Percentiles rank a stretch among this genome's conserved stretches.
These are phyloP conservation scores for Fusarium annulatum DNA, from an alignment of 2,329 filamentous ascomycete genomes.

Conservation along the genomic window DNA sequence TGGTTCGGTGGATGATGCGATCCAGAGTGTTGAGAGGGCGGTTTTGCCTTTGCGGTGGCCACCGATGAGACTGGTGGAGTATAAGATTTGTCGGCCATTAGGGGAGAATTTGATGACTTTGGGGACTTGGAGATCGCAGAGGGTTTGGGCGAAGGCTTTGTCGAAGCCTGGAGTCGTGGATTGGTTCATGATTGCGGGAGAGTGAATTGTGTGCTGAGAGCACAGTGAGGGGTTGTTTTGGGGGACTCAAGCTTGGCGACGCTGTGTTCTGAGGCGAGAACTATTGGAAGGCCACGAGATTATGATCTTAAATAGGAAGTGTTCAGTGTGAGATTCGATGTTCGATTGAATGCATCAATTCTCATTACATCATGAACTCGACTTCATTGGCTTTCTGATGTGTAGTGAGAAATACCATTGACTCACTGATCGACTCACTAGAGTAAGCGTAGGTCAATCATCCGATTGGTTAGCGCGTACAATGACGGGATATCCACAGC, in stretches of 20 bases:
- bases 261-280: background rate
- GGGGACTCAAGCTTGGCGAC: too few species aligned
- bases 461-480: background rate
- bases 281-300: rapidly evolving
- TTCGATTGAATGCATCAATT: background rate
- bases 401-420: background rate
- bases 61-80: background rate
- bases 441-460: background rate
- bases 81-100: constrained; percentile 2
- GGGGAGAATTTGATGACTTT: constrained; percentile 15
- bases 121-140: constrained; percentile 30
- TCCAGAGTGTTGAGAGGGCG: constrained; percentile 26
- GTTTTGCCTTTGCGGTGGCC: constrained; percentile 21
- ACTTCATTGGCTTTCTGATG: background rate
- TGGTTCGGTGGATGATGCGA: constrained; percentile 20
- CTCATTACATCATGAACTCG: background rate
- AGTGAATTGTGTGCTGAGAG: background rate
- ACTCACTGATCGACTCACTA: background rate
- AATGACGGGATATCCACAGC: rapidly evolving
- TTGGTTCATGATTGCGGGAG: background rate
- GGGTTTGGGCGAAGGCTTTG: constrained; percentile 12
- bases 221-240: background rate
- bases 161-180: background rate
- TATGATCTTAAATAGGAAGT: background rate
- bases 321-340: too few species aligned